These are phyloP conservation scores for Dendrobium catenatum DNA, from an alignment of 106 monocot genomes.

Conservation along the genomic window DNA sequence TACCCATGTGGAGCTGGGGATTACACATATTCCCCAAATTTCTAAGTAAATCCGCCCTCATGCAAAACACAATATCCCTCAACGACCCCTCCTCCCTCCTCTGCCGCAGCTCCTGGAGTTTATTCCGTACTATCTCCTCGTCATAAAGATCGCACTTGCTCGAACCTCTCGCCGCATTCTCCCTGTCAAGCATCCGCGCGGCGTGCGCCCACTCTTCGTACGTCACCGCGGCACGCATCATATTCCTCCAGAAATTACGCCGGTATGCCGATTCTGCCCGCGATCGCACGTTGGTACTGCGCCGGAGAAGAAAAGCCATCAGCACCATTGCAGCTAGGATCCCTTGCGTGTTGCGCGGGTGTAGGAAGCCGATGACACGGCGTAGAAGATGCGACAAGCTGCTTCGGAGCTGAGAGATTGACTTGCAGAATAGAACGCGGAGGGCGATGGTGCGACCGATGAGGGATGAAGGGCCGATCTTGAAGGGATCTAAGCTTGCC, in stretches of 20 bases:
- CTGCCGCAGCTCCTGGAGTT: slow-evolving; percentile 65
- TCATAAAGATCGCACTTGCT: slow-evolving; percentile 73
- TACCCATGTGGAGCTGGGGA: slow-evolving; percentile 82
- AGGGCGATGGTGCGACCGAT: slow-evolving; percentile 77
- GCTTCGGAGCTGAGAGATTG: slow-evolving; percentile 36
- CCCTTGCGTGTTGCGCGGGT: slow-evolving; percentile 64
- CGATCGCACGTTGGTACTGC: slow-evolving; percentile 49
- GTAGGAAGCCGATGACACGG: slow-evolving; percentile 22
- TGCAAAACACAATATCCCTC: slow-evolving; percentile 80
- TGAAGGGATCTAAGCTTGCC: slow-evolving; percentile 51
- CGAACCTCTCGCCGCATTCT: slow-evolving; percentile 22
- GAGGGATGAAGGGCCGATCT: slow-evolving; percentile 63
- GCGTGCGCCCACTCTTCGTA: slow-evolving; percentile 96
- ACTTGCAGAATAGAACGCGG: slow-evolving; percentile 72
- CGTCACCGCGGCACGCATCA: slow-evolving; percentile 65
- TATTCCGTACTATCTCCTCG: slow-evolving; percentile 80
- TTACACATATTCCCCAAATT: slow-evolving; percentile 97
- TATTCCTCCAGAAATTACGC: slow-evolving; percentile 86
- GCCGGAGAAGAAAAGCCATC: slow-evolving; percentile 44
- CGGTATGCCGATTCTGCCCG: slow-evolving; percentile 67
- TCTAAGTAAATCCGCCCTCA: slow-evolving; percentile 84
- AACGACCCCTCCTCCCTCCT: slow-evolving; percentile 68
- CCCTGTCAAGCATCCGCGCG: slow-evolving; percentile 84
- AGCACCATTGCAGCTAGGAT: slow-evolving; percentile 56
- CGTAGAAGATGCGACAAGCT: slow-evolving; percentile 8